Base-by-base conservation (phyloP, 805 yeast genomes). In the Candida coquimbonensis region DNA sequence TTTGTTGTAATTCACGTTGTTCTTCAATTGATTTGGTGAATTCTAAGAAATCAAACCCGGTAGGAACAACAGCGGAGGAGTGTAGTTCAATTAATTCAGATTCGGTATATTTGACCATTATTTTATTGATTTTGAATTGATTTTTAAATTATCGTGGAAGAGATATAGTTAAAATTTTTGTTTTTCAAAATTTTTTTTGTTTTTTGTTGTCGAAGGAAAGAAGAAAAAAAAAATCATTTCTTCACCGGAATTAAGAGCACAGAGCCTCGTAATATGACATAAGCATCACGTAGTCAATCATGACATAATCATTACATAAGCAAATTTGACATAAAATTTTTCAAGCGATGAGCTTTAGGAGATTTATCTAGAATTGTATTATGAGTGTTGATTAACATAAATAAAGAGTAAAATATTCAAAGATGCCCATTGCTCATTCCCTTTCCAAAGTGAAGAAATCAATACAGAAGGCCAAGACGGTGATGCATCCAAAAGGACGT, bases 401-500 rank as follows among this genome's bases (percentile, higher is more conserved):
- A 21, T 21, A 21, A 21, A 21, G 7, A 21, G 7, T 21, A 21
- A 21, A 21, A 6, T 21, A 21, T 12, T 26, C 9, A 29, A 16
- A 21, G 27, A 56, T 83, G 90, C 88, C 88, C 14, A 65, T 81
- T 49, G 83, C 79, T 16, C 86, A 84, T 57, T 78, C 78, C 49
- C 69, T 87, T 43, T 63, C 70, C 21, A 86, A 85, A 56, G 83
- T 87, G 33, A 72, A 76, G 52, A 82, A 82, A 65, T 71, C 74
- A 53, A 65, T 81, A 45, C 68, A 76, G 47, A 74, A 74, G 55
- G 68, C 77, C 49, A 77, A 75, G 36, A 78, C 75, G 38, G 69
- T 76, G 35, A 68, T 85, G 53, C 98, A 91, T 61, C 93, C 95
- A 21, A 83, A 82, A 58, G 96, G 97, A 9, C 76, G 96, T 44